phyloP scores from a whole-genome alignment of 495 filamentous ascomycete species.

The Monascus purpureus region DNA sequence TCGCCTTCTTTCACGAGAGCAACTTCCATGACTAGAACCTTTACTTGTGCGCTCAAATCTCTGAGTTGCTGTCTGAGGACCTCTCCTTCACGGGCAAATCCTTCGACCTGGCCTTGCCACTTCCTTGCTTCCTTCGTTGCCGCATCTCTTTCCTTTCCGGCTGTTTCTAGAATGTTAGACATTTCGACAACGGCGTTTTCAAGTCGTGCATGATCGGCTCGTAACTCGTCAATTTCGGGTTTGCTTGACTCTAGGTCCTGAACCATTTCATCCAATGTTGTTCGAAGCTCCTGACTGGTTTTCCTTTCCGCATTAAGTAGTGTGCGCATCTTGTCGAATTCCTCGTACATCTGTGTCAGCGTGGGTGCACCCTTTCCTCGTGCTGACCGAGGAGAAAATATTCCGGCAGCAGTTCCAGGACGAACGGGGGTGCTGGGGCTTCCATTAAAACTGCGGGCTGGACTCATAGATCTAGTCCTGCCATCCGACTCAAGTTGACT shows the following conservation, averaged over 20 bases:
- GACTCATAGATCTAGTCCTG: slow-evolving; percentile 29
- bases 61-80: slow-evolving; percentile 79
- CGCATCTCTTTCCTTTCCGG: slow-evolving; percentile 40
- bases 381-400: slow-evolving; percentile 43
- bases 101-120: slow-evolving; percentile 56
- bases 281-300: slow-evolving; percentile 52
- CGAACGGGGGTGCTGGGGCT: slow-evolving; percentile 33
- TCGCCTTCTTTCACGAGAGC: slow-evolving; percentile 67
- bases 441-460: slow-evolving; percentile 40
- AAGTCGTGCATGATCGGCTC: slow-evolving; percentile 37
- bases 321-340: slow-evolving; percentile 46
- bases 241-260: slow-evolving; percentile 42
- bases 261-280: slow-evolving; percentile 69
- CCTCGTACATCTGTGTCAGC: slow-evolving; percentile 53
- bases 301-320: slow-evolving; percentile 52
- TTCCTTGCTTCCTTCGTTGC: slow-evolving; percentile 50
- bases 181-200: slow-evolving; percentile 63
- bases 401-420: slow-evolving; percentile 33
- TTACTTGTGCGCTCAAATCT: slow-evolving; percentile 79
- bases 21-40: slow-evolving; percentile 72
- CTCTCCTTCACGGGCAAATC: slow-evolving; percentile 55
- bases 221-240: slow-evolving; percentile 49
- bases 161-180: slow-evolving; percentile 49
- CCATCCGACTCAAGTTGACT: slow-evolving; percentile 48
- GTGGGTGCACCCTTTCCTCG: slow-evolving; percentile 43